Evolutionary conservation across 2,329 filamentous ascomycete species (phyloP), one percentile per base, ranked within the genome.

Genomic region (Myriangium duriaei): DNA sequence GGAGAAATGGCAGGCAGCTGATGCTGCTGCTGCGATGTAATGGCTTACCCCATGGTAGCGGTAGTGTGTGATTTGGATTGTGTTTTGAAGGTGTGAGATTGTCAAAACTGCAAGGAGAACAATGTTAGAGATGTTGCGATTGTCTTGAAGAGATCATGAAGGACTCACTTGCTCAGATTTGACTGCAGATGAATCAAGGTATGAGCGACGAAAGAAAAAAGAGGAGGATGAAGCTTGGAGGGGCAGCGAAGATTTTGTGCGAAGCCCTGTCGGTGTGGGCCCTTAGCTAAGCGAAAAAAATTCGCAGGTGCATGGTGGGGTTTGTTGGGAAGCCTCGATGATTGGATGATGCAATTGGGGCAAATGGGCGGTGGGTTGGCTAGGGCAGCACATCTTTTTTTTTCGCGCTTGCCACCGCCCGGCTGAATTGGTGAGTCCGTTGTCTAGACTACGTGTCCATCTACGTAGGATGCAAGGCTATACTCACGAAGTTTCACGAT

Each of bases 21-120:
- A 37, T 46, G 32, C 26, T 42, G 44, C 38, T 43, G 34, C 47
- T 44, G 37, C 14, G 39, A 24, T 37, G 43, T 34, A 41, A 10
- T 10, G 26, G 45, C 36, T 49, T 65, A 76, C 72, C 72, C 73
- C 73, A 77, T 77, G 62, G 46, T 74, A 65, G 60, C 58, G 65
- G 67, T 61, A 49, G 46, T 42, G 41, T 45, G 37, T 34, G 44
- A 47, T 40, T 42, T 41, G 52, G 49, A 49, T 52, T 51, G 48
- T 47, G 54, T 37, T 42, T 32, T 46, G 43, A 43, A 45, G 45
- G 46, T 47, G 31, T 38, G 51, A 51, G 45, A 33, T 43, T 48
- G 49, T 55, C 53, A 53, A 53, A 42, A 39, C 42, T 55, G 53
- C 43, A 51, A 40, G 19, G 30, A 28, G 30, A 11, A 10, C 7